A percentile compares a stretch with the other conserved stretches of the same genome.
Evolutionary conservation across 2,329 filamentous ascomycete genomes (phyloP).

Genomic region (Stachybotrys chlorohalonatus): DNA sequence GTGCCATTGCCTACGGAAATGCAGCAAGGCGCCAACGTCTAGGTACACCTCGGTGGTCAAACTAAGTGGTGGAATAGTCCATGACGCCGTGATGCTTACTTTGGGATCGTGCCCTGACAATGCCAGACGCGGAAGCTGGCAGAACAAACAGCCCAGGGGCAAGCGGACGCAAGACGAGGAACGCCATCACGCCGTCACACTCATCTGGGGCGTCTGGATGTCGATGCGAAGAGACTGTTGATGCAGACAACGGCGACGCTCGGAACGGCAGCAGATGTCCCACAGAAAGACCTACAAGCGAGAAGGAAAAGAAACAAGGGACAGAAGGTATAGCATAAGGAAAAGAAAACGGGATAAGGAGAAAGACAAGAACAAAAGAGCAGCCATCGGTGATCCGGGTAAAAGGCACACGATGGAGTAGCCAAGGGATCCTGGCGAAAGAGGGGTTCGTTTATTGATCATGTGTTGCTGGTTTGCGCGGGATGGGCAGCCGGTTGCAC

Average conservation of each 20-base stretch:
- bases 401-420: background rate
- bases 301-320: background rate
- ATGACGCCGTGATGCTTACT: slow-evolving; percentile 7
- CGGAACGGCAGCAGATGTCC: no score
- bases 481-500: background rate
- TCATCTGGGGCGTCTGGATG: slow-evolving; percentile 15
- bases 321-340: background rate
- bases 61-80: background rate
- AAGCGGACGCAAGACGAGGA: slow-evolving; percentile 23
- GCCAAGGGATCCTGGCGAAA: background rate
- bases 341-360: background rate
- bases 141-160: slow-evolving; percentile 3
- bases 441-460: background rate
- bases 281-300: no score
- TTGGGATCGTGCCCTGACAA: slow-evolving; percentile 13
- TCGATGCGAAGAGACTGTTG: background rate
- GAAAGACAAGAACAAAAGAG: background rate
- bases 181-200: slow-evolving; percentile 21
- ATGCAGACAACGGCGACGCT: no score
- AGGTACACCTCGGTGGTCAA: slow-evolving; percentile 4
- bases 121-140: slow-evolving; percentile 18
- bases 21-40: slow-evolving; percentile 11
- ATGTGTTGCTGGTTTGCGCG: background rate
- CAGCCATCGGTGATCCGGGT: background rate
- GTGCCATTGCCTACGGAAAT: slow-evolving; percentile 28